Evolutionary conservation across 2,329 filamentous ascomycete species (phyloP), one percentile per base, ranked within the genome.

Genomic region (Raffaelea arxii): DNA sequence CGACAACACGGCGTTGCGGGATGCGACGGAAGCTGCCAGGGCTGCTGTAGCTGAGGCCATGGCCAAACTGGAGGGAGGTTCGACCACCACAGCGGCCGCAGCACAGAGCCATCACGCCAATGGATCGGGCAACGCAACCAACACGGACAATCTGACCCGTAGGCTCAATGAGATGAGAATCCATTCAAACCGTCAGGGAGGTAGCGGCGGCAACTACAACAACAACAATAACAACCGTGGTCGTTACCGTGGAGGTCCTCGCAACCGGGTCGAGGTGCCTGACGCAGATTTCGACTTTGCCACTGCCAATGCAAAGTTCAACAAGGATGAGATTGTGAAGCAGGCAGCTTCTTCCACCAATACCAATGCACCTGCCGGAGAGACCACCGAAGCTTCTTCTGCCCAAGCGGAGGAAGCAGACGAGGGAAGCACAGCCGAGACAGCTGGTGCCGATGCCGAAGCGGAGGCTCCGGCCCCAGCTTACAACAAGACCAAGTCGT

Each of bases 261-360:
- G 70, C 2, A 69, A 74, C 55, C 92, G 87, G 67, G 80, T 97
- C 25, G 90, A 95, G 45, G 86, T 98, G 3, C 92, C 92, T 0
- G 78, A 84, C 41, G 82, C 86, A 2, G 92, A 97, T 60, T 98
- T 90, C 57, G 91, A 98, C 59, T 98, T 98, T 59, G 85, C 84
- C 55, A 78, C 77, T 16, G 75, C 86, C 24, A 94, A 94, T 61
- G 86, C 86, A 42, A 92, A 90, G 63, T 94, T 94, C 70, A 91
- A 88, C 69, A 75, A 94, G 67, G 80, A 87, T 56, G 86, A 91
- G 55, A 64, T 94, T 40, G 84, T 86, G 35, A 95, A 95, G 67
- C 88, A 96, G 63, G 89, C 86, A 4, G 87, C 89, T 59, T 84
- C 85, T 21, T 80, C 84, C n/a, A 9, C 11, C 3, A 27, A 41